phyloP scores from a whole-genome alignment of 345 rosid species.

The Excoecaria cochinchinensis region DNA sequence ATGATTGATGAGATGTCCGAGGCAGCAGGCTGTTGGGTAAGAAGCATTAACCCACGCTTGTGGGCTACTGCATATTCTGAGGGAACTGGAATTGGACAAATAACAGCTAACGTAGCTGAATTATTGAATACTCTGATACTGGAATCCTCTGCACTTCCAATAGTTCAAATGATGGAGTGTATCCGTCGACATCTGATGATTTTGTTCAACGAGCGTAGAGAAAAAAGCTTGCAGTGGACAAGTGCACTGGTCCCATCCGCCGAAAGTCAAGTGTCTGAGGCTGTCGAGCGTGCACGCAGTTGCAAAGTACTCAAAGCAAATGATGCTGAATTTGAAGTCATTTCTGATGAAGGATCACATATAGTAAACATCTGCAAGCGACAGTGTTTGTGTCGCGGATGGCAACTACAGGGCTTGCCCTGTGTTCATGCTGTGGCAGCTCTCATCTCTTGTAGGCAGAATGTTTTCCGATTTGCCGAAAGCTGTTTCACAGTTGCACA shows the following conservation, averaged over 20 bases:
- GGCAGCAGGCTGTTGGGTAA: slow-evolving; percentile 25
- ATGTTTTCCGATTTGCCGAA: slow-evolving; percentile 85
- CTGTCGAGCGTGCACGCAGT: slow-evolving; percentile 70
- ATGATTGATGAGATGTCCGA: slow-evolving; percentile 21
- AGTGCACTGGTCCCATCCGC: slow-evolving; percentile 85
- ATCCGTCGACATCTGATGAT: slow-evolving; percentile 92
- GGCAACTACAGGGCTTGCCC: slow-evolving; percentile 93
- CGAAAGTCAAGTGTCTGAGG: slow-evolving; percentile 74
- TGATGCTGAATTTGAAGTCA: slow-evolving; percentile 89
- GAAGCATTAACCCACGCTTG: slow-evolving; percentile 20
- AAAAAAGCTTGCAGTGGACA: slow-evolving; percentile 86
- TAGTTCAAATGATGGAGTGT: slow-evolving; percentile 94
- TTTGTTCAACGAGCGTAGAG: slow-evolving; percentile 88
- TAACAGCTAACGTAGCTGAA: slow-evolving; percentile 73
- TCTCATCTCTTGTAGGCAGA: slow-evolving; percentile 89
- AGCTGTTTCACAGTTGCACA: slow-evolving; percentile 92
- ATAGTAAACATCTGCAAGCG: slow-evolving; percentile 81
- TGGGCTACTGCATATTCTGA: slow-evolving; percentile 26
- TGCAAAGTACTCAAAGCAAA: slow-evolving; percentile 83
- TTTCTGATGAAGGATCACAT: slow-evolving; percentile 78
- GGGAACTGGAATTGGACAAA: slow-evolving; percentile 51
- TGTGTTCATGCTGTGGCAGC: slow-evolving; percentile 97
- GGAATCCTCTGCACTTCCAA: slow-evolving; percentile 93
- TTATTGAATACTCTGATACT: slow-evolving; percentile 68
- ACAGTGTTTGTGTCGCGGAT: slow-evolving; percentile 83